Percentiles rank a stretch among this genome's conserved stretches.
These are phyloP conservation scores for Theileria sp. DNA, from an alignment of 169 alveolate genomes.

Conservation along the genomic window DNA sequence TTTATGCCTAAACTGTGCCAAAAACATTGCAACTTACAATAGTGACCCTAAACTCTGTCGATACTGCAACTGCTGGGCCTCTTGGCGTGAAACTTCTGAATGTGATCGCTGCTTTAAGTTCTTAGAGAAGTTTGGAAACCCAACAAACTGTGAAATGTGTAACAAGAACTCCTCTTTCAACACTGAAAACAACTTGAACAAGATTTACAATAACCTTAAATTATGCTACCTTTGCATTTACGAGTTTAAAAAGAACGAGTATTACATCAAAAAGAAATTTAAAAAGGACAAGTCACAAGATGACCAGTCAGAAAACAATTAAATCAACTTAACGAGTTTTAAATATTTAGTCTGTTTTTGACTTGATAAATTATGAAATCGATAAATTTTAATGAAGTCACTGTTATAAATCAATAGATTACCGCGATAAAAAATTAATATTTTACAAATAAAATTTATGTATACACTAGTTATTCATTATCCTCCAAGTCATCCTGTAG, in stretches of 20 bases:
- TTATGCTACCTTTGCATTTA: conserved; percentile 65
- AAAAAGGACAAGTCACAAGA: neutral
- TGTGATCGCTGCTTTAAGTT: conserved; percentile 52
- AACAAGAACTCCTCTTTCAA: conserved; percentile 58
- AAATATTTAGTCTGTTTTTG: neutral
- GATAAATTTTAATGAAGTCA: conserved; percentile 28
- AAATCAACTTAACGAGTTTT: neutral
- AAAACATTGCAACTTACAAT: conserved; percentile 46
- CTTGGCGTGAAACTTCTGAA: conserved; percentile 61
- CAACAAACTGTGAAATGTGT: conserved; percentile 52
- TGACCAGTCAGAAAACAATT: neutral
- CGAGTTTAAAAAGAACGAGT: conserved; percentile 65
- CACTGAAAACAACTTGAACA: conserved; percentile 44
- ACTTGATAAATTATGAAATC: neutral
- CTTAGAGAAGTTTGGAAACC: conserved; percentile 49
- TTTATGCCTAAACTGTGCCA: conserved; percentile 62
- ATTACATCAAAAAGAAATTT: conserved; percentile 41
- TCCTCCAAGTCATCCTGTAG: neutral
- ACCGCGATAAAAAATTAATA: neutral
- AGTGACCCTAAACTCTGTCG: conserved; percentile 61
- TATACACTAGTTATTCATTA: neutral
- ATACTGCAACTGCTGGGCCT: conserved; percentile 61
- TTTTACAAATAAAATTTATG: neutral
- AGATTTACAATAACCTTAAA: conserved; percentile 33
- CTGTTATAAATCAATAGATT: conserved; percentile 15